phyloP scores from a whole-genome alignment of 768 basidiomycete genomes.

The Pholiota conissans region DNA sequence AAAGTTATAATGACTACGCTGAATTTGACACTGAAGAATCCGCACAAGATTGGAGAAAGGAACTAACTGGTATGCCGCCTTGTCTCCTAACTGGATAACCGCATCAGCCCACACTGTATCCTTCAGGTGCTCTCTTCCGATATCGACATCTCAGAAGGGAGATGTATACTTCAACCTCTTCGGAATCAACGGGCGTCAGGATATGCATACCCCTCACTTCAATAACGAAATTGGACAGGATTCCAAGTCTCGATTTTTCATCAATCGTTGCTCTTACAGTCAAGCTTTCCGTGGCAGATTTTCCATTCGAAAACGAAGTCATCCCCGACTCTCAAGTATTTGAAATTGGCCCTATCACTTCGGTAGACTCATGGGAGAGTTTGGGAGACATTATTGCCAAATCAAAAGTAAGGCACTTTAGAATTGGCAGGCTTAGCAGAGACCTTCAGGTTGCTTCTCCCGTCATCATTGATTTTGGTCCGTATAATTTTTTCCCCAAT shows the following conservation, averaged over 20 bases:
- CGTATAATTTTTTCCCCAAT: constrained; percentile 33
- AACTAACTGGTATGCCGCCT: constrained; percentile 38
- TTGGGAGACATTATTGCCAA: constrained; percentile 25
- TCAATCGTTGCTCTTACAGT: constrained; percentile 26
- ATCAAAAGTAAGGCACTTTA: constrained; percentile 26
- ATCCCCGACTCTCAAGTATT: constrained; percentile 25
- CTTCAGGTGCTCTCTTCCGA: constrained; percentile 47
- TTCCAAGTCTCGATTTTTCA: constrained; percentile 25
- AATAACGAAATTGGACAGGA: constrained; percentile 28
- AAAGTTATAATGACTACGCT: constrained; percentile 25
- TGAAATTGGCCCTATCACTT: constrained; percentile 29
- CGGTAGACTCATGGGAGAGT: constrained; percentile 24
- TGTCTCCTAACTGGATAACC: background rate
- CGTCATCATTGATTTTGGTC: constrained; percentile 42
- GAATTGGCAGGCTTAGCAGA: background rate
- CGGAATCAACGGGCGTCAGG: constrained; percentile 37
- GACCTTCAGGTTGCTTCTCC: constrained; percentile 17
- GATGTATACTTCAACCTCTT: constrained; percentile 25
- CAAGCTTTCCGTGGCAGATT: constrained; percentile 19
- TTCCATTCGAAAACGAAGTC: constrained; percentile 17
- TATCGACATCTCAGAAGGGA: constrained; percentile 43
- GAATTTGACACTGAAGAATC: constrained; percentile 64
- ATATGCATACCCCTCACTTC: constrained; percentile 45
- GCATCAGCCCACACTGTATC: background rate
- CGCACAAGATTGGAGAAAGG: constrained; percentile 48